Base-by-base conservation (phyloP, 2,329 filamentous ascomycete genomes). In the Epichloe sibirici region DNA sequence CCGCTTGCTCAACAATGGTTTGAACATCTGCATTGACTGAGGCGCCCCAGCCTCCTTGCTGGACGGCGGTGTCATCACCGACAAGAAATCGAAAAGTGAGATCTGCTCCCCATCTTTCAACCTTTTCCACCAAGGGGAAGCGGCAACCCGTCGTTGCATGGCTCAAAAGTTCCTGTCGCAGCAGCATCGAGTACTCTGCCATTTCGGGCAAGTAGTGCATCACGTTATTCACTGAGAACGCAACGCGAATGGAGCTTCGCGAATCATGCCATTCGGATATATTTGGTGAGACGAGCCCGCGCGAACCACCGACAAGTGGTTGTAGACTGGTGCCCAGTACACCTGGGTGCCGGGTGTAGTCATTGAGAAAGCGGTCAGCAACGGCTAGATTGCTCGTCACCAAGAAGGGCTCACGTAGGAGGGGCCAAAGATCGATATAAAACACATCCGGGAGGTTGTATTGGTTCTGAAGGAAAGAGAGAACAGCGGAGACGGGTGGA, bases 261-360 rank as follows among this genome's bases (percentile, higher is more conserved):
- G 49, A 51, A 39, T 40, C 49, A 40, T 51, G 49, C 49, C 49
- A 51, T 39, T 51, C 49, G n/a, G 34, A 35, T 5, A 12, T 2
- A 3, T 46, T 8, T 2, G 49, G 42, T 7, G 49, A 51, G 15
- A 51, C 42, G n/a, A 51, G 49, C 21, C 49, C 40, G 15, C 49
- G 49, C 3, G 28, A 44, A 17, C 49, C 49, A 7, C 42, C 49
- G 13, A 51, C 49, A 12, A 51, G 49, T 15, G 49, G 49, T 8
- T 51, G 49, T 21, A 51, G 42, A 5, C n/a, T 17, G 15, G 6
- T 13, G 5, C 17, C 5, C 17, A 51, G 49, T 8, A 51, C 11
- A 4, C 6, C 4, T 45, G 49, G 43, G 28, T 51, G 49, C 6
- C 49, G 49, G 2, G 35, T 51, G 12, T 45, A 51, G 21, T 51